Percentiles rank a stretch among this genome's conserved stretches.
These are phyloP conservation scores for Geotrichum reessii DNA, from an alignment of 1,139 yeast genomes.

Conservation along the genomic window DNA sequence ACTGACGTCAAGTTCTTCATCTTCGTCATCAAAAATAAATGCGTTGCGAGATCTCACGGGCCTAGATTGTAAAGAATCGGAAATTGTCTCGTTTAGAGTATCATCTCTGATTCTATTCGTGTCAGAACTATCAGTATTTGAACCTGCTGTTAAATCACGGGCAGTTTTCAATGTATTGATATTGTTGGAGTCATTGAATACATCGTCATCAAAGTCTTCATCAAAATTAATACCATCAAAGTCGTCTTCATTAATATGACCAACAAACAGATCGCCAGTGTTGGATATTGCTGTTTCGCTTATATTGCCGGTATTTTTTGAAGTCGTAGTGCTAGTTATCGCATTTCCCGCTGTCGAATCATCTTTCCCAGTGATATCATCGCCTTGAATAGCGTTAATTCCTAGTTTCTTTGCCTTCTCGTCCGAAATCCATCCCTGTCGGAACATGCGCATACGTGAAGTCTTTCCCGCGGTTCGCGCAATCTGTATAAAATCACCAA, in stretches of 20 bases:
- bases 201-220: background rate
- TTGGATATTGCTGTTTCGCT: background rate
- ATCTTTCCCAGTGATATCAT: background rate
- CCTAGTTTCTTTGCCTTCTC: conserved; percentile 24
- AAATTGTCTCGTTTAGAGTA: background rate
- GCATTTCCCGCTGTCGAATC: background rate
- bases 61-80: background rate
- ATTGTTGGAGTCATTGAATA: background rate
- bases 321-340: background rate
- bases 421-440: conserved; percentile 32
- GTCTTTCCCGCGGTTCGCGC: conserved; percentile 28
- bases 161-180: background rate
- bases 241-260: background rate
- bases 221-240: background rate
- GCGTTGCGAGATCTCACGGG: conserved; percentile 7
- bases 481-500: conserved; percentile 49
- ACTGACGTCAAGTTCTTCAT: conserved; percentile 10
- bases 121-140: background rate
- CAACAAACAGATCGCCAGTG: background rate
- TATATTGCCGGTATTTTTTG: background rate
- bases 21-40: conserved; percentile 11
- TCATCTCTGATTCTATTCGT: background rate
- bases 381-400: conserved; percentile 10
- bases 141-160: background rate
- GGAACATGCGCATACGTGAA: conserved; percentile 26